A percentile compares a stretch with the other conserved stretches of the same genome.
These are phyloP conservation scores for Pseudozyma tsukubaensis DNA, from an alignment of 1,284 basidiomycete genomes.

Conservation along the genomic window DNA sequence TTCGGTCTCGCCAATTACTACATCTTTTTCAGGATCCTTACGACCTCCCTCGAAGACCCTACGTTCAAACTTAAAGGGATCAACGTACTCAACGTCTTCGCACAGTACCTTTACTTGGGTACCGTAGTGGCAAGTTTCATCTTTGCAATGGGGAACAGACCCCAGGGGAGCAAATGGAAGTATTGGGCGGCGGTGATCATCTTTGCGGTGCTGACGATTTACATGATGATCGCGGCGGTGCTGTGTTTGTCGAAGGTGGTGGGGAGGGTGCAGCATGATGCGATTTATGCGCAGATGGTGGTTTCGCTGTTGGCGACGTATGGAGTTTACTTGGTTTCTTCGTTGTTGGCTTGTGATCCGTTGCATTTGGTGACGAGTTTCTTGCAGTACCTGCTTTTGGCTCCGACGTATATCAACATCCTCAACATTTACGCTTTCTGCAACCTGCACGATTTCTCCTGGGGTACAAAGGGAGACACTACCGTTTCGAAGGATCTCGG, in stretches of 20 bases:
- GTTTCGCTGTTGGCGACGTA: slow-evolving; percentile 87
- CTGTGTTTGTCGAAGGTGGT: slow-evolving; percentile 59
- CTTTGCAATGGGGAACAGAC: slow-evolving; percentile 96
- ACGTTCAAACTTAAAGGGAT: slow-evolving; percentile 79
- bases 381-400: slow-evolving; percentile 88
- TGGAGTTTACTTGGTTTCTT: slow-evolving; percentile 73
- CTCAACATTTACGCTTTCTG: slow-evolving; percentile 71
- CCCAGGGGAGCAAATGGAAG: slow-evolving; percentile 87
- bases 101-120: slow-evolving; percentile 85
- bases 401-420: slow-evolving; percentile 88
- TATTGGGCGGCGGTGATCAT: slow-evolving; percentile 83
- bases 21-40: slow-evolving; percentile 94
- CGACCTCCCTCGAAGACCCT: slow-evolving; percentile 83
- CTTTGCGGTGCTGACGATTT: slow-evolving; percentile 83
- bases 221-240: slow-evolving; percentile 74
- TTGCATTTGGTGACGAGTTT: slow-evolving; percentile 95
- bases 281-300: slow-evolving; percentile 80
- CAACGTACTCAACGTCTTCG: slow-evolving; percentile 80
- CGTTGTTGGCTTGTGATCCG: slow-evolving; percentile 87
- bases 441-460: slow-evolving; percentile 62
- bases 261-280: slow-evolving; percentile 70
- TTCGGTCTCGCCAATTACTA: slow-evolving; percentile 91
- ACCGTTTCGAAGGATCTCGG: slow-evolving; percentile 63
- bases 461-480: slow-evolving; percentile 70
- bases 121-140: slow-evolving; percentile 89